Evolutionary conservation across 345 rosid species (phyloP).

Genomic region (Dimocarpus longan): DNA sequence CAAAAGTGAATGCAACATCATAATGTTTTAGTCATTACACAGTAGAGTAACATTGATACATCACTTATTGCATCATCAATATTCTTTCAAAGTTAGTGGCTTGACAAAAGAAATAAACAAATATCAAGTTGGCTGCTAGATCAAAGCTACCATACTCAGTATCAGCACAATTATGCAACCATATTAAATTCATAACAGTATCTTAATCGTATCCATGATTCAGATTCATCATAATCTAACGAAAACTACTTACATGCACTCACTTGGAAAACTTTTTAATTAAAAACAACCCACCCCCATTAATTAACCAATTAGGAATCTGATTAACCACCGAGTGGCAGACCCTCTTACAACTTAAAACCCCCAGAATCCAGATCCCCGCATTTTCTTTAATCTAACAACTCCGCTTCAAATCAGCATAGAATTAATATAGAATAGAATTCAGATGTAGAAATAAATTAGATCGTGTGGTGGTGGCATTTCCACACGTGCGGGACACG

Average conservation of each 20-base stretch:
- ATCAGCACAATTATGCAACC: neutral
- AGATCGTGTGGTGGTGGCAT: neutral
- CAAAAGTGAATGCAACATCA: too few relatives aligned
- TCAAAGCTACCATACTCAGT: neutral
- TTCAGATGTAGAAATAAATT: too few relatives aligned
- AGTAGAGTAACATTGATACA: too few relatives aligned
- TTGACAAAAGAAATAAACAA: neutral
- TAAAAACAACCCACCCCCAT: neutral
- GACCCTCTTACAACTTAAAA: neutral
- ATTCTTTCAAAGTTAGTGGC: neutral
- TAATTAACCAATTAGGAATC: neutral
- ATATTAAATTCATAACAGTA: neutral
- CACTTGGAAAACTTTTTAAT: neutral
- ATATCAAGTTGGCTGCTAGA: neutral
- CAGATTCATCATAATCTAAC: neutral
- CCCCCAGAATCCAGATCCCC: neutral
- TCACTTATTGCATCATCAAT: too few relatives aligned
- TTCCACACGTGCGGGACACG: neutral
- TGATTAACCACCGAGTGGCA: neutral
- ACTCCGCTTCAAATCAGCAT: neutral
- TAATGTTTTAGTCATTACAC: too few relatives aligned
- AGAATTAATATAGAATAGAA: neutral
- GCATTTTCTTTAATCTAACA: neutral
- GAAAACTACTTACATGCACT: neutral
- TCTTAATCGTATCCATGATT: neutral